A percentile compares a stretch with the other conserved stretches of the same genome.
Evolutionary conservation across 2,329 filamentous ascomycete genomes (phyloP).

Genomic region (Paraconiothyrium brasiliense): DNA sequence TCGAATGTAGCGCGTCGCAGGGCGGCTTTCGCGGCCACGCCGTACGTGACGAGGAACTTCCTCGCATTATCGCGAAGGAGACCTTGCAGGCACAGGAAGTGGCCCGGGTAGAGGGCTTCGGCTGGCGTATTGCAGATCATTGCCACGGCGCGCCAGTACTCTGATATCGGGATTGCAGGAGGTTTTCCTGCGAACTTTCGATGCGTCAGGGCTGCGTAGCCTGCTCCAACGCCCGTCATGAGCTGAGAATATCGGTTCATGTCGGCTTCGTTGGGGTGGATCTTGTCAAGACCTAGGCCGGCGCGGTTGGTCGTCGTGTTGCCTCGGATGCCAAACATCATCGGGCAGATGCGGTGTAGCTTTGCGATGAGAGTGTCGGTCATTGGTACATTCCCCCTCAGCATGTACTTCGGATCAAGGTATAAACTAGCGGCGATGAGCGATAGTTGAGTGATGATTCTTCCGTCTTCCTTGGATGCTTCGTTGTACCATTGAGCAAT

Average conservation of each 20-base stretch:
- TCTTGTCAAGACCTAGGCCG: constrained; percentile 39
- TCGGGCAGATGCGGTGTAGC: constrained; percentile 80
- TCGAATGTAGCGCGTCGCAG: constrained; percentile 77
- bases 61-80: constrained; percentile 71
- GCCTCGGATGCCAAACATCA: constrained; percentile 84
- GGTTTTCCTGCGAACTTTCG: constrained; percentile 72
- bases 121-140: constrained; percentile 79
- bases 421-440: constrained; percentile 79
- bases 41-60: constrained; percentile 83
- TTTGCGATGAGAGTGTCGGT: constrained; percentile 90
- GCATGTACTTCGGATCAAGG: constrained; percentile 71
- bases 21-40: constrained; percentile 76
- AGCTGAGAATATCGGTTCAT: constrained; percentile 77
- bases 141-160: constrained; percentile 85
- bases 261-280: constrained; percentile 56
- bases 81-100: constrained; percentile 60
- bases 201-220: constrained; percentile 83
- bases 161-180: constrained; percentile 76
- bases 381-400: constrained; percentile 70
- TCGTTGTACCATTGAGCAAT: constrained; percentile 67
- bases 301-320: constrained; percentile 70
- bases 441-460: constrained; percentile 77
- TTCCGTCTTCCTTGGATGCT: constrained; percentile 48
- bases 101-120: constrained; percentile 57
- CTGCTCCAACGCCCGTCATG: constrained; percentile 84